Evolutionary conservation across 1,139 yeast genomes (phyloP), one percentile per base, ranked within the genome.

Genomic region (Hemisphaericaspora xylanilytica): DNA sequence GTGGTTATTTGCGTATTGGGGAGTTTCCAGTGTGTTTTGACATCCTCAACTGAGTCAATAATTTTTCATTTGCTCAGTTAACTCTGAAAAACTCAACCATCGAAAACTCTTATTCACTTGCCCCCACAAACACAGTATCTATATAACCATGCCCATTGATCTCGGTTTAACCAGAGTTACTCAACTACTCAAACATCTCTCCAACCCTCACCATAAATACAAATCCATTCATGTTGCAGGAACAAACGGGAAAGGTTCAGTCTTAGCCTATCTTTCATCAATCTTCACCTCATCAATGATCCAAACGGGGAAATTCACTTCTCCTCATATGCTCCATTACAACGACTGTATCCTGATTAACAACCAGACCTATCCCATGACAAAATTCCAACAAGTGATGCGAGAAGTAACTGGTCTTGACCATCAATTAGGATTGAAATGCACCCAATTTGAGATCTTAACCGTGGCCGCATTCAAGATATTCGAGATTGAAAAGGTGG

Each of bases 161-260:
- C 53, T 90, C 21, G 95, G 95, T 1, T 70, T 90, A n/a, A 51
- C 74, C 1, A 64, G 96, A 39, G 73, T 87, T 0, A 37, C 68
- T 0, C 59, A 59, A 36, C 73, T 88, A n/a, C 70, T 87, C n/a
- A 49, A 58, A 4, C 63, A 67, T 35, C 61, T 88, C 25, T 88
- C 88, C 0, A 75, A 78, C 51, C 96, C 96, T 0, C 95, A 87
- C 34, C 50, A 87, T 33, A 49, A 46, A 2, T 78, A 78, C 56
- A 76, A 78, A 46, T 78, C 89, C 1, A 65, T 90, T 5, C 97
- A 90, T 56, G 73, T 90, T 9, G 96, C 96, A 0, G 97, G 97
- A 0, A 90, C 97, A 4, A 90, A 90, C 55, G 97, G 97, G 0
- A 90, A 90, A 55, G 97, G 97, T 0, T 87, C 96, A 0, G 87